Conservation (phyloP, 2,329 filamentous ascomycete genomes). For the Paecilomyces sp. region DNA sequence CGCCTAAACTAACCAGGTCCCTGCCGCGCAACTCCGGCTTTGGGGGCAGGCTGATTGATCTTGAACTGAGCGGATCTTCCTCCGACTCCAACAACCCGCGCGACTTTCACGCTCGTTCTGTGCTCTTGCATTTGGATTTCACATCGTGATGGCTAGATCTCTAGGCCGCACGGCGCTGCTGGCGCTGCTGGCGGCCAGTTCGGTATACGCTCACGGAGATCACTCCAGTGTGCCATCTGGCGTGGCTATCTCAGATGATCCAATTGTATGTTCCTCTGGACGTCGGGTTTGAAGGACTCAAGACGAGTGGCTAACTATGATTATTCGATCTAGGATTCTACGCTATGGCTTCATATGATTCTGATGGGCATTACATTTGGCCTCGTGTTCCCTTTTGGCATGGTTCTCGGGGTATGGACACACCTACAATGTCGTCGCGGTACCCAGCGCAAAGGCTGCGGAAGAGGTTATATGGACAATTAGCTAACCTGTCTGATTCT, state of each 20-base stretch:
- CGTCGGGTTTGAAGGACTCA: constrained; percentile 18
- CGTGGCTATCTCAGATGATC: constrained; percentile 61
- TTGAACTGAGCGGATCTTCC: neutral
- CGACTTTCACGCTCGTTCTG: neutral
- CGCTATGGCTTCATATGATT: constrained; percentile 90
- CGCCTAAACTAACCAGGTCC: neutral
- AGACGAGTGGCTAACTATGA: neutral
- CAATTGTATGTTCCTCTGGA: constrained; percentile 52
- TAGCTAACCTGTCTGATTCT: constrained; percentile 7
- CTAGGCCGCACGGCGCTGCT: constrained; percentile 13
- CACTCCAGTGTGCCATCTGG: constrained; percentile 60
- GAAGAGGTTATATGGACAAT: neutral
- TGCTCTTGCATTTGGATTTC: neutral
- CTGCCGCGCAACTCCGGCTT: neutral
- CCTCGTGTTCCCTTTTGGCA: constrained; percentile 84
- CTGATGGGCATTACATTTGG: constrained; percentile 83
- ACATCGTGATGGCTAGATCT: neutral
- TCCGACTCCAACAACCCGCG: neutral
- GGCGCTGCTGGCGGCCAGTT: constrained; percentile 19
- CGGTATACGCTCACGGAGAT: constrained; percentile 43
- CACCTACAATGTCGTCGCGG: neutral
- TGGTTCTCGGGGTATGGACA: constrained; percentile 77
- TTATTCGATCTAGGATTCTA: constrained; percentile 53
- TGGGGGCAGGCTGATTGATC: neutral
- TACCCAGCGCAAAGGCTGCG: neutral